Percentiles rank a stretch among this genome's conserved stretches.
phyloP scores from a whole-genome alignment of 805 yeast genomes.

The Myxozyma monticola region DNA sequence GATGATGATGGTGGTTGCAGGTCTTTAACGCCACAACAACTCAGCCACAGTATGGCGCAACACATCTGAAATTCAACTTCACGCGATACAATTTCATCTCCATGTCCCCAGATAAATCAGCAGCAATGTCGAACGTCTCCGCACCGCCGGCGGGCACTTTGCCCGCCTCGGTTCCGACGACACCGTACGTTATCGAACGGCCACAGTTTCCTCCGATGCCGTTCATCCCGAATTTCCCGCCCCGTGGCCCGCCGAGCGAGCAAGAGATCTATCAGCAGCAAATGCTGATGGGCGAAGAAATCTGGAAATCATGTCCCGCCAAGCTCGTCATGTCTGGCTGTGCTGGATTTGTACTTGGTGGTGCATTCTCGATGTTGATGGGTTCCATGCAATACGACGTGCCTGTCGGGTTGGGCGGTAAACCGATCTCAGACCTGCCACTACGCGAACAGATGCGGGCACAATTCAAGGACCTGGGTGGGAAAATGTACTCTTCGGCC shows the following conservation, averaged over 20 bases:
- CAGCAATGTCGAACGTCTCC: not conserved
- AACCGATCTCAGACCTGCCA: conserved; percentile 66
- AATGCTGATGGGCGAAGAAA: conserved; percentile 23
- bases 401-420: conserved; percentile 57
- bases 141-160: not conserved
- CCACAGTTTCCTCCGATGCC: conserved; percentile 19
- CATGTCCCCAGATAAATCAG: not conserved
- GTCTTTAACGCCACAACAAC: no score
- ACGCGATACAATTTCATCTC: not conserved
- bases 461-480: conserved; percentile 90
- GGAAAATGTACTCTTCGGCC: conserved; percentile 82
- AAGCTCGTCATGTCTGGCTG: conserved; percentile 89
- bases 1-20: no score
- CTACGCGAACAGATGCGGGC: conserved; percentile 88
- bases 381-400: conserved; percentile 75
- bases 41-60: no score
- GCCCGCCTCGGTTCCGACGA: not conserved
- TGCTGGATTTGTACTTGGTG: conserved; percentile 92
- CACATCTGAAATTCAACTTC: no score
- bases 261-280: conserved; percentile 13
- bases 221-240: conserved; percentile 16
- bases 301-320: conserved; percentile 79
- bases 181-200: no score
- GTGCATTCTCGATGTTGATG: conserved; percentile 94
- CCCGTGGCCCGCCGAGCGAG: conserved; percentile 13